Evolutionary conservation across 805 yeast genomes (phyloP).

Genomic region (Metschnikowia colocasiae): DNA sequence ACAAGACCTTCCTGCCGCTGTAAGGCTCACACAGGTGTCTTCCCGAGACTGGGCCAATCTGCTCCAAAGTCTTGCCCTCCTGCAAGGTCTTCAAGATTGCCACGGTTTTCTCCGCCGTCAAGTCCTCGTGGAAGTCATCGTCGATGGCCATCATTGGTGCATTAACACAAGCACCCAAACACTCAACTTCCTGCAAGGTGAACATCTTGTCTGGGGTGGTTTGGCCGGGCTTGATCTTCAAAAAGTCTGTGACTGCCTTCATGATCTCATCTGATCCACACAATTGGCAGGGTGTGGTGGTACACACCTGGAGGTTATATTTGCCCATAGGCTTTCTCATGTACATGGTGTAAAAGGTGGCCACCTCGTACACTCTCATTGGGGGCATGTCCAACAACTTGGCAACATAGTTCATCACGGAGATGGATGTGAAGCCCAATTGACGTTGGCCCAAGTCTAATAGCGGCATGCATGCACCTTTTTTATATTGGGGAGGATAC

Average conservation of each 20-base stretch:
- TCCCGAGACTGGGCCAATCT: conserved; percentile 66
- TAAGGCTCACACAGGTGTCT: conserved; percentile 76
- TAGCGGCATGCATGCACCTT: conserved; percentile 85
- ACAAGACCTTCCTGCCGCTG: conserved; percentile 62
- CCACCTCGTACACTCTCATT: conserved; percentile 91
- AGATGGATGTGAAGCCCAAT: conserved; percentile 77
- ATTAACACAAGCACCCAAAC: conserved; percentile 89
- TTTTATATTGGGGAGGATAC: conserved; percentile 83
- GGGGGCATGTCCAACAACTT: conserved; percentile 84
- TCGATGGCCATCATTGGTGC: conserved; percentile 86
- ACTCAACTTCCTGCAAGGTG: conserved; percentile 84
- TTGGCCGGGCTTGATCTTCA: conserved; percentile 70
- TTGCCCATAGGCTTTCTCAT: conserved; percentile 84
- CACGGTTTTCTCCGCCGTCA: conserved; percentile 63
- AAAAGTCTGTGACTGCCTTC: conserved; percentile 58
- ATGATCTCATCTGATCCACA: conserved; percentile 80
- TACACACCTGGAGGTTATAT: conserved; percentile 78
- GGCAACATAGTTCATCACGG: conserved; percentile 89
- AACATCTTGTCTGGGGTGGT: conserved; percentile 72
- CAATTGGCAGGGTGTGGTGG: conserved; percentile 86
- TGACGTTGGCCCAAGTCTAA: conserved; percentile 86
- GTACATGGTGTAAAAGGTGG: conserved; percentile 89
- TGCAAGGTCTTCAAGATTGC: conserved; percentile 59
- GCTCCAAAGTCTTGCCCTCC: conserved; percentile 53
- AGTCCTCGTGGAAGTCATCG: conserved; percentile 80